phyloP scores from a whole-genome alignment of 352 stramenopile species.

The Globisporangium megalacanthum region DNA sequence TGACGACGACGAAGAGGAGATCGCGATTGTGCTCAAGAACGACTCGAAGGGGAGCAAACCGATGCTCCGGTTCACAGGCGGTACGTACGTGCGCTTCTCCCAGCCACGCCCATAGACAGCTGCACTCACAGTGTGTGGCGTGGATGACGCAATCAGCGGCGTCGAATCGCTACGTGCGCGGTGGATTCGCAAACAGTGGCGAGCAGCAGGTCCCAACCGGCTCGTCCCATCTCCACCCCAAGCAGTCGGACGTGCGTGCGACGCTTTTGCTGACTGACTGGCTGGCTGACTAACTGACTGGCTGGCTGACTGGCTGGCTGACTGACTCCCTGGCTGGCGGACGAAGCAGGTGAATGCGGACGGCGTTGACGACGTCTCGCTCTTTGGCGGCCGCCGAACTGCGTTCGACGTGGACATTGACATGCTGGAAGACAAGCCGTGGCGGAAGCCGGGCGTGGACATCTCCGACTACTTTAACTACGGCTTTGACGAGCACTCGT shows the following conservation, averaged over 20 bases:
- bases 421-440: conserved; percentile 88
- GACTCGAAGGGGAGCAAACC: conserved; percentile 61
- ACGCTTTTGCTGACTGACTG: too few species aligned
- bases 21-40: conserved; percentile 73
- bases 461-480: conserved; percentile 95
- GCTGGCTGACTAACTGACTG: not conserved
- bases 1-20: conserved; percentile 80
- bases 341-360: conserved; percentile 19
- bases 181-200: conserved; percentile 30
- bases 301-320: not conserved
- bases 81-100: conserved; percentile 10
- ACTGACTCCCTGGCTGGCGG: too few species aligned
- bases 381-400: conserved; percentile 79
- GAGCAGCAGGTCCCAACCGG: conserved; percentile 29
- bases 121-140: too few species aligned
- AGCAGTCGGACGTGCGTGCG: conserved; percentile 18
- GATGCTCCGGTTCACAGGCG: conserved; percentile 72
- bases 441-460: conserved; percentile 88
- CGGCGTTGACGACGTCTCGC: conserved; percentile 59
- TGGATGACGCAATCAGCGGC: conserved; percentile 2
- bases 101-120: not conserved
- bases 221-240: conserved; percentile 15
- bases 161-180: conserved; percentile 74
- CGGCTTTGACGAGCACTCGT: conserved; percentile 88
- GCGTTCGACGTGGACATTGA: conserved; percentile 92